Base-by-base conservation (phyloP, 2,329 filamentous ascomycete genomes). In the Arthrobotrys musiformis region DNA sequence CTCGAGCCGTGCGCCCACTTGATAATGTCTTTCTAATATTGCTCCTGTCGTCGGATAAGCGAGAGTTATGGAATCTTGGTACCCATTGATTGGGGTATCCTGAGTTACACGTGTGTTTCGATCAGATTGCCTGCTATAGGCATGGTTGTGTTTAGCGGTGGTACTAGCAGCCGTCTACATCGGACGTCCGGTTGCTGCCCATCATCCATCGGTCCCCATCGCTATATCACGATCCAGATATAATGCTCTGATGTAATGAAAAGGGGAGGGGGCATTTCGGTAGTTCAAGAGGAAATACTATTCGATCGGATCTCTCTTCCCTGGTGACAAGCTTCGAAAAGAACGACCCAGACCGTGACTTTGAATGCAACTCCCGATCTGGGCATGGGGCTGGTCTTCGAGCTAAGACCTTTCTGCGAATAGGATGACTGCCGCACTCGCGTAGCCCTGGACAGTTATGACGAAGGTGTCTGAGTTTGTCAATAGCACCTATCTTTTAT, bases 361-460 rank as follows among this genome's bases (percentile, higher is more conserved):
- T 40, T 42, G 30, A 48, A 67, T 70, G 66, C 60, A 61, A 42
- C 37, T 77, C 60, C 64, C 66, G 66, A 77, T 76, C 66, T 70
- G 60, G 52, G 66, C 73, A 62, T 77, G 73, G 73, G 73, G 73
- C 73, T 70, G 56, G 73, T 58, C 22, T 52, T 56, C 60, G 50
- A 48, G 73, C 66, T 67, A 60, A 68, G 61, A 69, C 42, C 40
- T 8, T 70, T 56, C 73, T 67, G 60, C 73, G 73, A 77, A 77
- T 77, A 77, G 73, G 73, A 77, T 67, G 73, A 62, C 66, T 77
- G 73, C 73, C 73, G 66, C 73, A 66, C 73, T 77, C 73, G 73
- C 73, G 73, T 70, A 77, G 73, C 73, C 73, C 73, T 76, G 73
- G 60, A 64, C 62, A 66, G 30, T 52, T 77, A 77, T 77, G 73